phyloP scores from a whole-genome alignment of 2,329 filamentous ascomycete genomes.

The Plenodomus lindquistii region DNA sequence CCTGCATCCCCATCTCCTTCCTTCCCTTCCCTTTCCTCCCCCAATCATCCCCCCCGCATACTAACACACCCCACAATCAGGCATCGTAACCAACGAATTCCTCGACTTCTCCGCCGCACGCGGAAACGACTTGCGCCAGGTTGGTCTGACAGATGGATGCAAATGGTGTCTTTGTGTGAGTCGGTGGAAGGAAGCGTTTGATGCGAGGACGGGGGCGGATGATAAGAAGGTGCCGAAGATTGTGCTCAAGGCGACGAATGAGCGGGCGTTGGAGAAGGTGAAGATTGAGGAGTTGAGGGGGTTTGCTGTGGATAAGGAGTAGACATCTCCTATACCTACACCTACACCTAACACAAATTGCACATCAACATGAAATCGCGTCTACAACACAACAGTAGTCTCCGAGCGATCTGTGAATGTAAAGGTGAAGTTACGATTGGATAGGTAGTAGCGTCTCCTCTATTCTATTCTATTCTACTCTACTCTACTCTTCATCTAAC shows the following conservation, averaged over 20 bases:
- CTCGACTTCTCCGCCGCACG: slow-evolving; percentile 62
- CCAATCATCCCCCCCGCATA: slow-evolving; percentile 7
- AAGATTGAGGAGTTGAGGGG: slow-evolving; percentile 54
- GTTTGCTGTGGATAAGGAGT: slow-evolving; percentile 51
- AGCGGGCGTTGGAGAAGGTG: slow-evolving; percentile 55
- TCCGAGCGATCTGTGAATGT: too few relatives aligned
- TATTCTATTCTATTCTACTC: too few relatives aligned
- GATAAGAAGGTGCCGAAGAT: slow-evolving; percentile 54
- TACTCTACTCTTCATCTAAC: slow-evolving; percentile 17
- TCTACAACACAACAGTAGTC: too few relatives aligned
- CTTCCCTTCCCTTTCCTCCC: not conserved
- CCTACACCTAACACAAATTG: not conserved
- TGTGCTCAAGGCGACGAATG: slow-evolving; percentile 57
- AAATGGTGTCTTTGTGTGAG: slow-evolving; percentile 67
- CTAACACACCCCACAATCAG: not conserved
- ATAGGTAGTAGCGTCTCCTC: too few relatives aligned
- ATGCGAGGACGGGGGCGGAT: slow-evolving; percentile 54
- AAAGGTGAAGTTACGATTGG: too few relatives aligned
- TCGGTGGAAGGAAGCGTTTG: slow-evolving; percentile 64
- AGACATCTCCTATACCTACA: not conserved
- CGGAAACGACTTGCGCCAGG: slow-evolving; percentile 61
- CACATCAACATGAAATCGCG: too few relatives aligned
- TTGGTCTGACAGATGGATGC: slow-evolving; percentile 61
- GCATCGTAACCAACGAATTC: slow-evolving; percentile 62
- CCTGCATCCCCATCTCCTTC: not conserved